A percentile compares a stretch with the other conserved stretches of the same genome.
phyloP scores from a whole-genome alignment of 768 basidiomycete genomes.

The Leucocoprinus sp. region DNA sequence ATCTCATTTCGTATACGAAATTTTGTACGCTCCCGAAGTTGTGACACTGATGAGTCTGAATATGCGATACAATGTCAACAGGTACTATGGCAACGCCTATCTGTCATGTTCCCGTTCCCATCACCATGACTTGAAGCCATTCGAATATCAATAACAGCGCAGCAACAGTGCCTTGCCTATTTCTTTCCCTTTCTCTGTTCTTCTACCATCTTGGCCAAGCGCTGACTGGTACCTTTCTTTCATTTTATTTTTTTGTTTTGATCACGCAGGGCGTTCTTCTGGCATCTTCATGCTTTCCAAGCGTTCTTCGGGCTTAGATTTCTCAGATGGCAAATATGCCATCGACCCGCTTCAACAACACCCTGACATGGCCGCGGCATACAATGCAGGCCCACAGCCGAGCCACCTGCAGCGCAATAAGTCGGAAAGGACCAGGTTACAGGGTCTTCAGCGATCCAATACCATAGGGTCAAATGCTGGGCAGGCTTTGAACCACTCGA shows the following conservation, averaged over 20 bases:
- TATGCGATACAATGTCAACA: not conserved
- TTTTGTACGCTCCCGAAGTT: too few relatives aligned
- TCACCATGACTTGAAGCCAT: slow-evolving; percentile 1
- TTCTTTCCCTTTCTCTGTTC: slow-evolving; percentile 16
- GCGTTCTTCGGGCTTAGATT: slow-evolving; percentile 60
- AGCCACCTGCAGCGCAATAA: slow-evolving; percentile 74
- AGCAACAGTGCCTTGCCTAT: slow-evolving; percentile 2
- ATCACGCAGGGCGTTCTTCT: slow-evolving; percentile 33
- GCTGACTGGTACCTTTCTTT: slow-evolving; percentile 41
- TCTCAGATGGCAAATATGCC: slow-evolving; percentile 42
- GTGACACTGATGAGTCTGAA: too few relatives aligned
- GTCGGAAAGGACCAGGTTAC: slow-evolving; percentile 73
- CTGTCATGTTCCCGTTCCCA: slow-evolving; percentile 5
- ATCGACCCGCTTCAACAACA: slow-evolving; percentile 41
- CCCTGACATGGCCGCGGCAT: slow-evolving; percentile 31
- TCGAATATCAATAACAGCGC: not conserved
- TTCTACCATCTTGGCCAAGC: slow-evolving; percentile 24
- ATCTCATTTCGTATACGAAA: too few relatives aligned
- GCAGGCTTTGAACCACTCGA: slow-evolving; percentile 25
- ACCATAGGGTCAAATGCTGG: slow-evolving; percentile 25
- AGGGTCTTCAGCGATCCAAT: slow-evolving; percentile 69
- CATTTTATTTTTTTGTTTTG: slow-evolving; percentile 26
- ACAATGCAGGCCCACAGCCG: slow-evolving; percentile 24
- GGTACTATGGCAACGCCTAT: slow-evolving; percentile 8
- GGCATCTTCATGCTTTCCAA: slow-evolving; percentile 24